phyloP scores from a whole-genome alignment of 225 moss, liverwort and hornwort genomes.

The Marchantia polymorpha region DNA sequence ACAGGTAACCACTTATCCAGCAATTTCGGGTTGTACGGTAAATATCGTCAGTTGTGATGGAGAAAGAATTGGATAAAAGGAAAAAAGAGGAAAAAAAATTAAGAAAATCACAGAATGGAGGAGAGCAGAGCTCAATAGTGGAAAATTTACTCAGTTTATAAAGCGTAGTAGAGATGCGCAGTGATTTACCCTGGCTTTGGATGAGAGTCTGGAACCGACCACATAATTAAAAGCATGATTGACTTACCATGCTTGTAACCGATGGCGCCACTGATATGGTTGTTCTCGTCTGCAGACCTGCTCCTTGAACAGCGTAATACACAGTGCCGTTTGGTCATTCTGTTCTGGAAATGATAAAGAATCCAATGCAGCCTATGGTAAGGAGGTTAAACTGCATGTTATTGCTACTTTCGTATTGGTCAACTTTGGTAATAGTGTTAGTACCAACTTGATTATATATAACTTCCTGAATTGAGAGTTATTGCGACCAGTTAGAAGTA shows the following conservation, averaged over 20 bases:
- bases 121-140: background rate
- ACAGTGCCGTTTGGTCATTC: conserved; percentile 66
- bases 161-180: background rate
- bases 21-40: background rate
- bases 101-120: too few relatives aligned
- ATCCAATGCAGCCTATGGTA: conserved; percentile 92
- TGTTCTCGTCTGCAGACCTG: conserved; percentile 59
- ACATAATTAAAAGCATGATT: background rate
- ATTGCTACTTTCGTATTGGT: background rate
- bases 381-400: background rate
- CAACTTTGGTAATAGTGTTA: background rate
- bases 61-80: background rate
- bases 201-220: background rate
- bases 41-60: background rate
- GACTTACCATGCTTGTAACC: background rate
- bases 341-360: conserved; percentile 92
- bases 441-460: too few relatives aligned
- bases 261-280: background rate
- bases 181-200: background rate
- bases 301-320: conserved; percentile 62
- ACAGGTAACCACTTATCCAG: conserved; percentile 28
- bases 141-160: background rate
- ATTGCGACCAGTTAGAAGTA: too few relatives aligned
- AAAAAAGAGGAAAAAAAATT: too few relatives aligned
- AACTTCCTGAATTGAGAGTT: too few relatives aligned